These are phyloP conservation scores for Cordyceps tenuipes DNA, from an alignment of 2,329 filamentous ascomycete genomes.

Conservation along the genomic window DNA sequence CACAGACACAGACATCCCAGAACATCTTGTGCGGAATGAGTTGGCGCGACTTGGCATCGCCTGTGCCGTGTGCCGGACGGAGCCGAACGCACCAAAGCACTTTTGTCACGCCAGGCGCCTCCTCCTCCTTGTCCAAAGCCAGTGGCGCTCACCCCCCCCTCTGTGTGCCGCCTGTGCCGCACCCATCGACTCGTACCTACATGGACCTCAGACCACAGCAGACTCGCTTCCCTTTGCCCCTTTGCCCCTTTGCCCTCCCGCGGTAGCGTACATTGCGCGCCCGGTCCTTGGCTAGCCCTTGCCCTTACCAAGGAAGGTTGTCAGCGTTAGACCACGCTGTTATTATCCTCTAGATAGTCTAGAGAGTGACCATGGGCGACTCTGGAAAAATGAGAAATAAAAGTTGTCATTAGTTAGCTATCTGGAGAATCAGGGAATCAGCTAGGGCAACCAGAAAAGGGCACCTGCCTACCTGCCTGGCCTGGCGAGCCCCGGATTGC, in stretches of 20 bases:
- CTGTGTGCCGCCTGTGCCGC: too few relatives aligned
- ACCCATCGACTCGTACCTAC: too few relatives aligned
- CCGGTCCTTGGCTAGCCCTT: neutral
- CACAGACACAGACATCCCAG: neutral
- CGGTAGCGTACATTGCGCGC: too few relatives aligned
- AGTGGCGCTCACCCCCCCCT: neutral
- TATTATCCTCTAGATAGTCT: too few relatives aligned
- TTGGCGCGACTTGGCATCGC: neutral
- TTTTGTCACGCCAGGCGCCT: neutral
- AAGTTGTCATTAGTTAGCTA: too few relatives aligned
- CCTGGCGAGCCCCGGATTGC: neutral
- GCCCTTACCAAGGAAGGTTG: neutral
- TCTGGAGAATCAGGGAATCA: constrained; percentile 5
- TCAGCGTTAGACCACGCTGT: neutral
- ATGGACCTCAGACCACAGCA: too few relatives aligned
- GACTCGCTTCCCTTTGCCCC: neutral
- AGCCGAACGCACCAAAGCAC: neutral
- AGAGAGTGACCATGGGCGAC: neutral
- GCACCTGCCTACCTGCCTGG: too few relatives aligned
- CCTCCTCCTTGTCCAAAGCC: neutral
- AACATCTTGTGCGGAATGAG: too few relatives aligned
- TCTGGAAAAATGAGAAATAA: neutral
- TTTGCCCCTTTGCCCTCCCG: too few relatives aligned
- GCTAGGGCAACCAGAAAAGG: neutral
- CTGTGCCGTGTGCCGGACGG: neutral